Base-by-base conservation (phyloP, 208 protist species). In the Trypanosoma cruzi region DNA sequence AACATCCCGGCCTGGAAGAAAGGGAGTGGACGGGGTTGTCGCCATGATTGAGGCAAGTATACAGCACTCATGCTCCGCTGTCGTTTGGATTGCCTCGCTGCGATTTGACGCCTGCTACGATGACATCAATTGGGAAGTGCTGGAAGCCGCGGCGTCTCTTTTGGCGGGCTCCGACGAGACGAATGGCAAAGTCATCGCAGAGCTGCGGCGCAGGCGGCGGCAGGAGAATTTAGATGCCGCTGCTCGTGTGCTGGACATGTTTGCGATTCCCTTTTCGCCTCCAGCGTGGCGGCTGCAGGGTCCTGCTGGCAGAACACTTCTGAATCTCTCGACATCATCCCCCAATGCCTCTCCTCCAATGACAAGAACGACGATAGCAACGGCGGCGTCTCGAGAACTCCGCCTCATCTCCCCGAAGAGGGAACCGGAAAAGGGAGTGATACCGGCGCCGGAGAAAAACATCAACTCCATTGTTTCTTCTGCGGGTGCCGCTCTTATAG, bases 211-310 rank as follows among this genome's bases (percentile, higher is more conserved):
- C 4, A 46, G 32, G 49, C 77, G 77, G 22, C 61, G 77, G 44
- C 31, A 58, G 28, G 72, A 82, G 58, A 82, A 82, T 48, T 29
- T 73, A 13, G 24, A 52, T 37, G 77, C 77, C 20, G 77, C 72
- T 2, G 49, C n/a, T 11, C 50, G 59, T 18, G 77, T 72, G 29
- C 46, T 79, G 7, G 55, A 65, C n/a, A 34, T 66, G 18, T 82
- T 79, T 46, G 49, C 64, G 14, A 16, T 75, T 10, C 58, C 72
- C 2, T 72, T 73, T 52, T 34, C 28, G 5, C 8, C 18, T 20
- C 4, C 29, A 4, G 22, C 16, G 16, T 18, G 53, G 29, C n/a
- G 26, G 28, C 53, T 10, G 28, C 53, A n/a, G 14, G 11, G 2
- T 57, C 14, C n/a, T 34, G 26, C 11, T 31, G n/a, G n/a, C 26